Conservation (phyloP, 371 early-diverging fungal species). For the Mortierella sp. region DNA sequence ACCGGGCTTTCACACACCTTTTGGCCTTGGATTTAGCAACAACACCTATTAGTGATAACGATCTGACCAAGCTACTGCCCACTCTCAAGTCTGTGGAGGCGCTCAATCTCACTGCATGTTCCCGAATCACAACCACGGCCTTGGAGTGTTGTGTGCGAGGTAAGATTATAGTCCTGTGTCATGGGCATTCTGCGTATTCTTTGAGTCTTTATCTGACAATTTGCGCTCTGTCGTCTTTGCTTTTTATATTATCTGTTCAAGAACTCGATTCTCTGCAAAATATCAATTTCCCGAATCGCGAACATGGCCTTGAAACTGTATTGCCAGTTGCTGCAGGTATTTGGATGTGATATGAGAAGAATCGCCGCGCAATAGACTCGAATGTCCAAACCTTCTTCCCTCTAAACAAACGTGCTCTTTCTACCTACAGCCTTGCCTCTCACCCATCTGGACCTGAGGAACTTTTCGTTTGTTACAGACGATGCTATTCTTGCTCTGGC, state of each 20-base stretch:
- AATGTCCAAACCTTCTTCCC: background rate
- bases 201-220: background rate
- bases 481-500: slow-evolving; percentile 33
- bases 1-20: slow-evolving; percentile 11
- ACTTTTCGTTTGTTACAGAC: slow-evolving; percentile 32
- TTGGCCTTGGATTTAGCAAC: slow-evolving; percentile 26
- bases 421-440: slow-evolving; percentile 24
- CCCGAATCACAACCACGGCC: slow-evolving; percentile 3
- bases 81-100: slow-evolving; percentile 13
- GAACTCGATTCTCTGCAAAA: slow-evolving; percentile 12
- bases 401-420: too few relatives aligned
- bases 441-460: slow-evolving; percentile 40
- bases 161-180: too few relatives aligned
- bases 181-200: too few relatives aligned
- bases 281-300: slow-evolving; percentile 39
- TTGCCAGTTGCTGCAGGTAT: slow-evolving; percentile 35
- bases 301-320: slow-evolving; percentile 27
- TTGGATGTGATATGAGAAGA: background rate
- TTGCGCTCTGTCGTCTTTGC: too few relatives aligned
- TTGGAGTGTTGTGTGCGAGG: slow-evolving; percentile 22
- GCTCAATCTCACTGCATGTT: slow-evolving; percentile 33
- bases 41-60: slow-evolving; percentile 20
- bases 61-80: slow-evolving; percentile 11
- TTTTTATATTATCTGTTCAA: too few relatives aligned
- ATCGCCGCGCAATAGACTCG: background rate